phyloP scores from a whole-genome alignment of 139 green algal genomes.

The Asterochloris erici region DNA sequence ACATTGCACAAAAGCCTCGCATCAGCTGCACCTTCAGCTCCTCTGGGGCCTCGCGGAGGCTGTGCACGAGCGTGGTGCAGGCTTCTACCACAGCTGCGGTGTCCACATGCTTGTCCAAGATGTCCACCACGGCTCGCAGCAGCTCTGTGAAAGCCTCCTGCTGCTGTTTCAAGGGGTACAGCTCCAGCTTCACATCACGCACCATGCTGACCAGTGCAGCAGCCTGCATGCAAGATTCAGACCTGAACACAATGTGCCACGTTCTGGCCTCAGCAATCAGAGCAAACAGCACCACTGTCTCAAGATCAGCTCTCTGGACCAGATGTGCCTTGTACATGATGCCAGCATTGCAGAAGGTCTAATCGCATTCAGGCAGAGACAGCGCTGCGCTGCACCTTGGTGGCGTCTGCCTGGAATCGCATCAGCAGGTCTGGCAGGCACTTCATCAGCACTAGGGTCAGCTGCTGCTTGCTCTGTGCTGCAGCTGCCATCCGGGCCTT shows the following conservation, averaged over 20 bases:
- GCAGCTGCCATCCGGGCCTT: slow-evolving; percentile 16
- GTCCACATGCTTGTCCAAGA: slow-evolving; percentile 39
- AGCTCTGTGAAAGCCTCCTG: slow-evolving; percentile 28
- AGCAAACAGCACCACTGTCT: too few species aligned
- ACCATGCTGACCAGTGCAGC: slow-evolving; percentile 42
- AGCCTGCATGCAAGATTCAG: slow-evolving; percentile 26
- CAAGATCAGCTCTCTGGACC: background rate
- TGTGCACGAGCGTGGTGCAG: slow-evolving; percentile 27
- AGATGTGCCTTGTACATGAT: background rate
- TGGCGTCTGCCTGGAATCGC: slow-evolving; percentile 41
- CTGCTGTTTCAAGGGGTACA: slow-evolving; percentile 45
- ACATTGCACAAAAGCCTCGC: background rate
- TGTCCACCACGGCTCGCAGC: slow-evolving; percentile 30
- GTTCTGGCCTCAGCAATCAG: background rate
- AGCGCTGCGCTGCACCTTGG: slow-evolving; percentile 24
- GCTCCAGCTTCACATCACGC: slow-evolving; percentile 52
- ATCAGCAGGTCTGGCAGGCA: slow-evolving; percentile 47
- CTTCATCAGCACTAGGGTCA: slow-evolving; percentile 45
- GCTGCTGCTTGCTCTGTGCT: slow-evolving; percentile 35
- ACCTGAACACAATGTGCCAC: background rate
- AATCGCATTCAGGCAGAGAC: background rate
- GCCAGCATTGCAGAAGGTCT: background rate
- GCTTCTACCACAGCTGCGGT: slow-evolving; percentile 16
- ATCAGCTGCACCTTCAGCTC: slow-evolving; percentile 18
- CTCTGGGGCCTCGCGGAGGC: slow-evolving; percentile 19